These are phyloP conservation scores for Pterocarpus macrocarpus DNA, from an alignment of 306 rosid species.

Conservation along the genomic window DNA sequence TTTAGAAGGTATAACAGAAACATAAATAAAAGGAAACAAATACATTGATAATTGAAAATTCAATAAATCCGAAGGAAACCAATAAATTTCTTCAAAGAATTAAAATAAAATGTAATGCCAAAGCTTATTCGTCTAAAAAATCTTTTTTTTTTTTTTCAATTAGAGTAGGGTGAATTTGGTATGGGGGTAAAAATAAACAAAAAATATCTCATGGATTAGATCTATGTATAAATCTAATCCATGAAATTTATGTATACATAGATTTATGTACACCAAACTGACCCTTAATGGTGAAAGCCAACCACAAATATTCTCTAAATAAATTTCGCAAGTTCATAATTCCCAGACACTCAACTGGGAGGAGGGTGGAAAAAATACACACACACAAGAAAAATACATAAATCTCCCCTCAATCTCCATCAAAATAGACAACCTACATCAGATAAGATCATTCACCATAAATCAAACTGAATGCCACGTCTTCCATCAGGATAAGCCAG, in stretches of 20 bases:
- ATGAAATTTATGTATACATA: too few relatives aligned
- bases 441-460: slow-evolving; percentile 2
- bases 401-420: neutral
- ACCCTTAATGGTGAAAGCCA: too few relatives aligned
- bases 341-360: neutral
- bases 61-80: slow-evolving; percentile 8
- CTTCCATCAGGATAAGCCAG: neutral
- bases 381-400: neutral
- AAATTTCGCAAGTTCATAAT: neutral
- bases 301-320: neutral
- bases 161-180: too few relatives aligned
- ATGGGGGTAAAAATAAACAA: too few relatives aligned
- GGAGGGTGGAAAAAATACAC: too few relatives aligned
- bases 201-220: too few relatives aligned
- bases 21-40: slow-evolving; percentile 25
- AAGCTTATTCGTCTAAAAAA: neutral
- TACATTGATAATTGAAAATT: slow-evolving; percentile 21
- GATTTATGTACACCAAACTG: too few relatives aligned
- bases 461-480: neutral
- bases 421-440: neutral
- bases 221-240: too few relatives aligned
- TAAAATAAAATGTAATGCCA: neutral
- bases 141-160: too few relatives aligned
- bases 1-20: slow-evolving; percentile 32
- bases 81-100: neutral